These are phyloP conservation scores for Umbilicus rupestris DNA, from an alignment of 164 flowering plant genomes.

Conservation along the genomic window DNA sequence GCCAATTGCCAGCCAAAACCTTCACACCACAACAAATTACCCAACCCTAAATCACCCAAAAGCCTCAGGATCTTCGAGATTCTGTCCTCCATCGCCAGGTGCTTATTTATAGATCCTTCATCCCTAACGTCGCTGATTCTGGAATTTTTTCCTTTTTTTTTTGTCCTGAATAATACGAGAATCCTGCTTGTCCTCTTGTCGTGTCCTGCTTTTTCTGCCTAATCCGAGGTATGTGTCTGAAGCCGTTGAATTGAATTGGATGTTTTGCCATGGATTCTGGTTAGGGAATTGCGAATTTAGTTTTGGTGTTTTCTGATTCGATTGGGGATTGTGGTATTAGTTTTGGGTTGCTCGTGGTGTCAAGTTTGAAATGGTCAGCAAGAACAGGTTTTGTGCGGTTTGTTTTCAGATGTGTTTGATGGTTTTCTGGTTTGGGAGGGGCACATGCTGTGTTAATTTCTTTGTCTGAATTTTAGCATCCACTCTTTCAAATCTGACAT, in stretches of 20 bases:
- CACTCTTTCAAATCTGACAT: not conserved
- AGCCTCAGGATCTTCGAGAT: not conserved
- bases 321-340: not conserved
- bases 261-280: not conserved
- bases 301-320: not conserved
- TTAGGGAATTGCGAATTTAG: not conserved
- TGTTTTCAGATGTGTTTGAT: not conserved
- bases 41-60: not conserved
- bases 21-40: not conserved
- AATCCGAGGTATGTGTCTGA: not conserved
- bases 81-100: not conserved
- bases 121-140: not conserved
- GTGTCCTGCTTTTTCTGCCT: not conserved
- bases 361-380: not conserved
- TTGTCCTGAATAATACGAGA: not conserved
- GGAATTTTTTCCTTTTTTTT: not conserved
- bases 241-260: not conserved
- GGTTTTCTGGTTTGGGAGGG: not conserved
- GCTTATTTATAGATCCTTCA: not conserved
- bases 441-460: too few relatives aligned
- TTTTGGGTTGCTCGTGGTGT: not conserved
- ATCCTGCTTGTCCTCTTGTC: slow-evolving; percentile 1
- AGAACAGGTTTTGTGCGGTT: not conserved
- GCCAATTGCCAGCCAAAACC: slow-evolving; percentile 2
- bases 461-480: not conserved